Percentiles rank a stretch among this genome's conserved stretches.
These are phyloP conservation scores for Colletotrichum theobromicola DNA, from an alignment of 2,329 filamentous ascomycete genomes.

Conservation along the genomic window DNA sequence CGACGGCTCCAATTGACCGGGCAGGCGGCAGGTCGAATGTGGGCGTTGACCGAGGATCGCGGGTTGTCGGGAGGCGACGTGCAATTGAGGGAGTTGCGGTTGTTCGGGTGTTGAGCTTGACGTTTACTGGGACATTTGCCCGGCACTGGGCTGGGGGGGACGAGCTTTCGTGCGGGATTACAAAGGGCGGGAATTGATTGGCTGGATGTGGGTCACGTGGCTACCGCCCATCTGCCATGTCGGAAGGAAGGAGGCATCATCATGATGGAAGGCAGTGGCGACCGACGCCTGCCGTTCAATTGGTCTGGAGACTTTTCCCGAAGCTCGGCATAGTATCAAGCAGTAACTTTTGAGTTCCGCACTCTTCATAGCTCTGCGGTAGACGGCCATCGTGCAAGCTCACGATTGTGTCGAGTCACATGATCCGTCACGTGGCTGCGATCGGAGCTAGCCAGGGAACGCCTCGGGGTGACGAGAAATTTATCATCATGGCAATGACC, in stretches of 20 bases:
- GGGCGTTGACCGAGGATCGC: conserved; percentile 3
- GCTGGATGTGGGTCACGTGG: conserved; percentile 10
- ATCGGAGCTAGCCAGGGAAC: conserved; percentile 13
- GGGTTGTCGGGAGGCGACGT: neutral
- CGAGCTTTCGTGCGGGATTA: conserved; percentile 26
- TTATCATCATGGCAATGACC: conserved; percentile 22
- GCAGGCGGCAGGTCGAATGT: conserved; percentile 7
- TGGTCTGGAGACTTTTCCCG: neutral
- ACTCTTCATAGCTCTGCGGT: neutral
- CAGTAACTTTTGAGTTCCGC: fast-evolving
- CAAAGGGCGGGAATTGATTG: conserved; percentile 24
- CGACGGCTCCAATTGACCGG: conserved; percentile 18
- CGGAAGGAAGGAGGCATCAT: neutral
- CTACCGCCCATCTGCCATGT: neutral
- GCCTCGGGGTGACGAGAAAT: conserved; percentile 24
- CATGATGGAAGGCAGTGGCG: conserved; percentile 3
- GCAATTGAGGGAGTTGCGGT: neutral
- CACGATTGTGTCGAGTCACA: neutral
- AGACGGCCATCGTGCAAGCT: neutral
- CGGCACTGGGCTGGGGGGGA: conserved; percentile 4
- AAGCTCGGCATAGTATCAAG: fast-evolving
- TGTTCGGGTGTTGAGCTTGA: conserved; percentile 19
- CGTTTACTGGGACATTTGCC: conserved; percentile 14
- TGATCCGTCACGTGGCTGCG: conserved; percentile 12
- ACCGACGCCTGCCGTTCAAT: neutral